Evolutionary conservation across 176 grass and related monocot genomes (phyloP), one percentile per base, ranked within the genome.

Genomic region (Hyparrhenia diplandra): DNA sequence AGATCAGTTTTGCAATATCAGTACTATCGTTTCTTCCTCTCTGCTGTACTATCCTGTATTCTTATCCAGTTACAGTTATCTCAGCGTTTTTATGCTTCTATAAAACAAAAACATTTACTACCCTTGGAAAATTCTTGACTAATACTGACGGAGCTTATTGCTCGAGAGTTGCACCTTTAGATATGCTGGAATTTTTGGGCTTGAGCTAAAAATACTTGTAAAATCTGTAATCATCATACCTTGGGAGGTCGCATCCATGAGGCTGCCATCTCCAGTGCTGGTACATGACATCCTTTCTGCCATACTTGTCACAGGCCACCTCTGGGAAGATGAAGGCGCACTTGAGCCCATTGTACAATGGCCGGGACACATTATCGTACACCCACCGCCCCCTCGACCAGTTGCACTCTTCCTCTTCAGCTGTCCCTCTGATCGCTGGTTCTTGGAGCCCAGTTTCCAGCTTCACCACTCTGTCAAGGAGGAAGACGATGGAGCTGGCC

Each of bases 191-290:
- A 60, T 18, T 21, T 5, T 37, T 29, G 39, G 70, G 21, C 8
- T 80, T 24, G 4, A 1, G n/a, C 55, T 25, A 59, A 25, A 58
- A 58, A 11, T 9, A 81, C 41, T 62, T 30, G 37, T 7, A 30
- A 69, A 43, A 71, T 42, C 13, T 55, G 29, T 27, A 36, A 25
- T 21, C 1, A 87, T 13, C 36, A 21, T 90, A 93, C 94, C 94
- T 93, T 13, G 88, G 90, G 79, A 97, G 90, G 83, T 94, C 84
- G 51, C 94, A 97, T 76, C 85, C 89, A 35, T 88, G 70, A 18
- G 92, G 94, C 73, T 97, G 92, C 94, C 94, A 97, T 81, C 94
- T 90, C 94, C 94, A 97, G 12, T 92, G 83, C 87, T 97, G 87
- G 85, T 97, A 94, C 89, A 24, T 94, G 73, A 46, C 72, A 47